phyloP scores from a whole-genome alignment of 2,329 filamentous ascomycete species.

The Furcasterigmium furcatum region DNA sequence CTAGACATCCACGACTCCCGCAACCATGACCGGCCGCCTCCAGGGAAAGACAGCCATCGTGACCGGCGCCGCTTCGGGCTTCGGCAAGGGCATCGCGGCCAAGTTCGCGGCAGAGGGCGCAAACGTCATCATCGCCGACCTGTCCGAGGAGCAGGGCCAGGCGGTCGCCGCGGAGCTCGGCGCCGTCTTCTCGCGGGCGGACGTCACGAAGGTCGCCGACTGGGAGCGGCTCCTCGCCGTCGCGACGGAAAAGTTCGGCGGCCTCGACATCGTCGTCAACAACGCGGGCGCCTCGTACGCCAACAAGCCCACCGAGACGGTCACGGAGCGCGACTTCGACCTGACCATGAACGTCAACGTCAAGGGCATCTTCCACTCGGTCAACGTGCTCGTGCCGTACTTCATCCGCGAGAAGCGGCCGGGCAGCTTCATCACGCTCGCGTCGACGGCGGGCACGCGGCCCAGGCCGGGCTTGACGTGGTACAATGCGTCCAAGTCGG shows the following conservation, averaged over 20 bases:
- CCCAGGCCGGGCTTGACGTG: slow-evolving; percentile 63
- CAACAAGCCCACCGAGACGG: slow-evolving; percentile 61
- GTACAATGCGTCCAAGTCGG: slow-evolving; percentile 69
- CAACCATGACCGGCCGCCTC: slow-evolving; percentile 28
- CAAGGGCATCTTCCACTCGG: slow-evolving; percentile 61
- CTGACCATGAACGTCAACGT: slow-evolving; percentile 67
- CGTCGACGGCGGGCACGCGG: slow-evolving; percentile 57
- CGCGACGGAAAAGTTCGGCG: slow-evolving; percentile 42
- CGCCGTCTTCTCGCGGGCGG: slow-evolving; percentile 35
- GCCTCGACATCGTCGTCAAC: slow-evolving; percentile 57
- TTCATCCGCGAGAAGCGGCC: slow-evolving; percentile 51
- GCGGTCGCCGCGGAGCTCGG: slow-evolving; percentile 41
- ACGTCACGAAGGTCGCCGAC: slow-evolving; percentile 49
- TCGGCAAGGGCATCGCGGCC: slow-evolving; percentile 58
- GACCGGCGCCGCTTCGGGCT: slow-evolving; percentile 58
- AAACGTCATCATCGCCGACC: slow-evolving; percentile 59
- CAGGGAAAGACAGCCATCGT: slow-evolving; percentile 39
- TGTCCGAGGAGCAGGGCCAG: slow-evolving; percentile 50
- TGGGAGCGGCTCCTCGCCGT: slow-evolving; percentile 48
- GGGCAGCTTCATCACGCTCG: slow-evolving; percentile 63
- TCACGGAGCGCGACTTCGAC: slow-evolving; percentile 65
- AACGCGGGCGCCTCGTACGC: slow-evolving; percentile 57
- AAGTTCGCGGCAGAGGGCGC: slow-evolving; percentile 59
- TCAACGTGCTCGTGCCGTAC: slow-evolving; percentile 56
- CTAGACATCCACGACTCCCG: no score